A percentile compares a stretch with the other conserved stretches of the same genome.
phyloP scores from a whole-genome alignment of 2,329 filamentous ascomycete species.

The Pestalotiopsis sp. region DNA sequence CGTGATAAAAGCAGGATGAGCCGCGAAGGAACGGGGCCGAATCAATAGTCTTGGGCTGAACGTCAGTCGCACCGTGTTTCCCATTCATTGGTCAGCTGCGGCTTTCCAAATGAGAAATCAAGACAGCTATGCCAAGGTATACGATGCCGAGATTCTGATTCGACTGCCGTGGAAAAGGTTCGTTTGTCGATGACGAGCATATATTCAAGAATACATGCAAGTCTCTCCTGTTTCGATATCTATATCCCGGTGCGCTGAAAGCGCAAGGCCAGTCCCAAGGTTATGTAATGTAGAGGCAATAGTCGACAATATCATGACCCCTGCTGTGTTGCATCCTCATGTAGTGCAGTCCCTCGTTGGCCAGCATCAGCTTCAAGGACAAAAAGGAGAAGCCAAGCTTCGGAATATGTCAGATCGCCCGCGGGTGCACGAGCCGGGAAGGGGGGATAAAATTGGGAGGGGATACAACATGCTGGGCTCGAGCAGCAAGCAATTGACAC shows the following conservation, averaged over 20 bases:
- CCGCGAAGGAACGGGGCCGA: neutral
- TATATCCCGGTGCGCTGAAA: neutral
- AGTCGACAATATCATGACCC: neutral
- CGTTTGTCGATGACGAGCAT: neutral
- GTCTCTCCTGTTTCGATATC: neutral
- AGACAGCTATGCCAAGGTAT: neutral
- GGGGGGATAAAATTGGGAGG: neutral
- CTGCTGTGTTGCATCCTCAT: neutral
- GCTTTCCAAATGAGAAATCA: conserved; percentile 1
- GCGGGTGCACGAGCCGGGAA: neutral
- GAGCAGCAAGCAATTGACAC: neutral
- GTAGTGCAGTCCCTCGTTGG: neutral
- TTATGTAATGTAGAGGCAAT: neutral
- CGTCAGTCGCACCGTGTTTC: conserved; percentile 2
- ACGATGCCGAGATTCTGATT: neutral
- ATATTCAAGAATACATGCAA: neutral
- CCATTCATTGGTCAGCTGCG: conserved; percentile 4
- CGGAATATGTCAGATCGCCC: neutral
- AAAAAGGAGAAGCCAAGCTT: neutral
- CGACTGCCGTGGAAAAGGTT: neutral
- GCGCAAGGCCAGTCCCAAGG: neutral
- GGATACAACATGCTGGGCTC: neutral
- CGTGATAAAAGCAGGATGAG: neutral
- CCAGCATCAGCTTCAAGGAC: neutral
- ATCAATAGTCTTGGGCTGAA: neutral